Percentiles rank a stretch among this genome's conserved stretches.
phyloP scores from a whole-genome alignment of 768 basidiomycete genomes.

The Termitomyces sp. region DNA sequence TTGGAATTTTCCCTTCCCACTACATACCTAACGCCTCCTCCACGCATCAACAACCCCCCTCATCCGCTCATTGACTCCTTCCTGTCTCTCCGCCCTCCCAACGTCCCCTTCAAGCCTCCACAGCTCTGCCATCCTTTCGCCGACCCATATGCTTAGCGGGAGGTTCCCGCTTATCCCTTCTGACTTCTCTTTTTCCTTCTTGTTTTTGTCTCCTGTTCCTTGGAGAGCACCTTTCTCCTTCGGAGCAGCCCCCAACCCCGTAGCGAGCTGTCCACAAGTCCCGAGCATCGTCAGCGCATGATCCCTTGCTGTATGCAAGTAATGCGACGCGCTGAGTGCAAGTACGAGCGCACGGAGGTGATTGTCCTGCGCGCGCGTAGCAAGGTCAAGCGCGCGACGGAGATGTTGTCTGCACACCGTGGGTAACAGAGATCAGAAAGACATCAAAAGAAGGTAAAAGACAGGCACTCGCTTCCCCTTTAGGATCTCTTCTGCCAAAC shows the following conservation, averaged over 20 bases:
- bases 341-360: slow-evolving; percentile 68
- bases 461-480: slow-evolving; percentile 50
- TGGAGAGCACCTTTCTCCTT: slow-evolving; percentile 1
- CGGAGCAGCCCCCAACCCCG: slow-evolving; percentile 53
- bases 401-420: slow-evolving; percentile 42
- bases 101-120: slow-evolving; percentile 53
- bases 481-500: slow-evolving; percentile 48
- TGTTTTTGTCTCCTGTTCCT: not conserved
- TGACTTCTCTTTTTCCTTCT: not conserved
- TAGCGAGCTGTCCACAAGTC: slow-evolving; percentile 65
- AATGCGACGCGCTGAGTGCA: slow-evolving; percentile 64
- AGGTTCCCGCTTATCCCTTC: not conserved
- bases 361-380: slow-evolving; percentile 59
- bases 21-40: not conserved
- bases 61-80: slow-evolving; percentile 30
- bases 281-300: slow-evolving; percentile 63
- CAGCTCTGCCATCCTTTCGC: slow-evolving; percentile 61
- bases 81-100: slow-evolving; percentile 40
- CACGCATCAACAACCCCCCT: slow-evolving; percentile 1
- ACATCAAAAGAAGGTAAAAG: slow-evolving; percentile 8
- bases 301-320: slow-evolving; percentile 63
- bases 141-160: slow-evolving; percentile 46
- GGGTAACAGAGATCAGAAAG: not conserved
- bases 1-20: too few relatives aligned
- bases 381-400: slow-evolving; percentile 55